A percentile compares a stretch with the other conserved stretches of the same genome.
Evolutionary conservation across 805 yeast genomes (phyloP).

Genomic region (Maudiozyma turicensis): DNA sequence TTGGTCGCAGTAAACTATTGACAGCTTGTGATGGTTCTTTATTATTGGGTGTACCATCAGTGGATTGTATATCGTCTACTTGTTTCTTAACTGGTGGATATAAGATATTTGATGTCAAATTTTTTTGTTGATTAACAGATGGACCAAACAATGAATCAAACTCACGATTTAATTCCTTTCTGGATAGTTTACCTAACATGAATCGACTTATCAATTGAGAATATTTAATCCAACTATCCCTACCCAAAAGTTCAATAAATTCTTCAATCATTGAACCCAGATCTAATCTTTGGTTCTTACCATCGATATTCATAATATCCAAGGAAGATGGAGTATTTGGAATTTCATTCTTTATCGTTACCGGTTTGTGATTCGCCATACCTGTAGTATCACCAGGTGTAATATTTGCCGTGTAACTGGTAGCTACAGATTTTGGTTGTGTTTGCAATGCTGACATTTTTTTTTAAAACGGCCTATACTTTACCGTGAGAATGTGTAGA

Average conservation of each 20-base stretch:
- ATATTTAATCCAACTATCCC: conserved; percentile 70
- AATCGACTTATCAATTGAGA: conserved; percentile 71
- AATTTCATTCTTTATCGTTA: background rate
- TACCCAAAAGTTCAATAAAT: conserved; percentile 64
- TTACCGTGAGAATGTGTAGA: no score
- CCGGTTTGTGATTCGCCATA: background rate
- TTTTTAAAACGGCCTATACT: no score
- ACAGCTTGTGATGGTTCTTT: background rate
- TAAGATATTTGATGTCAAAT: background rate
- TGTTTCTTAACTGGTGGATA: background rate
- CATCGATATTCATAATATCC: background rate
- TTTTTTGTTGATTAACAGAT: background rate
- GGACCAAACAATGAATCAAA: conserved; percentile 42
- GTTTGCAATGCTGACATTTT: background rate
- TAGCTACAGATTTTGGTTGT: background rate
- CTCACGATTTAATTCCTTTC: conserved; percentile 57
- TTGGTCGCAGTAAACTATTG: conserved; percentile 3
- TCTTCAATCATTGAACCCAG: conserved; percentile 61
- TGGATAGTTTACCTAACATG: conserved; percentile 67
- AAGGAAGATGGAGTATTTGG: background rate
- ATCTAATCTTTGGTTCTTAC: conserved; percentile 36
- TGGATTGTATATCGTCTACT: background rate
- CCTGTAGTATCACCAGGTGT: background rate
- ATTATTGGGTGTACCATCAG: background rate
- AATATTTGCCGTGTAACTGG: background rate